These are phyloP conservation scores for Acidiella bohemica DNA, from an alignment of 495 filamentous ascomycete genomes.

Conservation along the genomic window DNA sequence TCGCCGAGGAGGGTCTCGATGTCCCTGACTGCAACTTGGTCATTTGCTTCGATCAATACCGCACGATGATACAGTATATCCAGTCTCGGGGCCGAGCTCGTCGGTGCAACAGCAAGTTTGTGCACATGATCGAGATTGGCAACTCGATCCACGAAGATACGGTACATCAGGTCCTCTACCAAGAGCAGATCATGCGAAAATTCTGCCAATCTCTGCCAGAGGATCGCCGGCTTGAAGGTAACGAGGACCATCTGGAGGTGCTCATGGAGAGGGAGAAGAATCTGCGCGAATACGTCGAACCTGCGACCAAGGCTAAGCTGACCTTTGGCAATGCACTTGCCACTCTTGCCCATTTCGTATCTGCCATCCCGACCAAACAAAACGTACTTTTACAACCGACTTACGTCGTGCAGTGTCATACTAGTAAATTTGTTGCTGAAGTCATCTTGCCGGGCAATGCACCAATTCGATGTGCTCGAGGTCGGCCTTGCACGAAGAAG, in stretches of 20 bases:
- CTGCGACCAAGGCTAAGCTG: conserved; percentile 61
- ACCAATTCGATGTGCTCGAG: conserved; percentile 53
- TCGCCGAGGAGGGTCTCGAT: conserved; percentile 91
- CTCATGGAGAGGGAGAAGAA: conserved; percentile 41
- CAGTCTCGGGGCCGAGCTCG: conserved; percentile 89
- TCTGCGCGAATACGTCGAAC: conserved; percentile 47
- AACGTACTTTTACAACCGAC: conserved; percentile 42
- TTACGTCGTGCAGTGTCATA: conserved; percentile 46
- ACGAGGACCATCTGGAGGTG: conserved; percentile 39
- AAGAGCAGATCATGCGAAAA: conserved; percentile 45
- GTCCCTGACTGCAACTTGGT: conserved; percentile 91
- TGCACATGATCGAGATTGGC: conserved; percentile 62
- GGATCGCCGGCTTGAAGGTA: conserved; percentile 55
- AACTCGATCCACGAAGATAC: conserved; percentile 47
- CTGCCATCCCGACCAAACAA: conserved; percentile 39
- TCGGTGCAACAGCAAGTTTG: conserved; percentile 59
- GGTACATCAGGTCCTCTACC: conserved; percentile 41
- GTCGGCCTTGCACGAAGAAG: conserved; percentile 49
- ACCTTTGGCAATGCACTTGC: conserved; percentile 47
- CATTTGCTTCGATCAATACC: conserved; percentile 79
- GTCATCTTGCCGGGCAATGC: conserved; percentile 67
- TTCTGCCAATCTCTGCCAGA: conserved; percentile 68
- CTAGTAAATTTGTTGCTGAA: conserved; percentile 61
- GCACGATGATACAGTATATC: conserved; percentile 87
- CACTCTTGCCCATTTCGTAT: conserved; percentile 50